These are phyloP conservation scores for Chlorociboria aeruginascens DNA, from an alignment of 495 filamentous ascomycete genomes.

Conservation along the genomic window DNA sequence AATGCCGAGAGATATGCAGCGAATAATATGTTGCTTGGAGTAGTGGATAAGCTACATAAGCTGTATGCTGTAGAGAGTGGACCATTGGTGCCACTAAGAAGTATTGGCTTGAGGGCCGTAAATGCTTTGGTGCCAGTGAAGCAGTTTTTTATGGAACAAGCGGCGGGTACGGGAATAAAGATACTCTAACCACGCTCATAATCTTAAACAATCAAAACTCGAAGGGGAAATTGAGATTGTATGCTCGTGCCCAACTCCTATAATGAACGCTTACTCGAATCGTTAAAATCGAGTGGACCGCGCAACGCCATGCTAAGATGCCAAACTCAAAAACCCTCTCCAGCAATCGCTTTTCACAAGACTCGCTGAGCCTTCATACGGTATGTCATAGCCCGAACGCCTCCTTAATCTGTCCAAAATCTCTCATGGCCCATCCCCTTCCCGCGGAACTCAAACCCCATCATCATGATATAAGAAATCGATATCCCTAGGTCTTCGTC, in stretches of 20 bases:
- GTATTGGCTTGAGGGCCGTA: slow-evolving; percentile 63
- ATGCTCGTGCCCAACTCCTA: too few species aligned
- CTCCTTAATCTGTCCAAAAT: background rate
- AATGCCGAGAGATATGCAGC: slow-evolving; percentile 62
- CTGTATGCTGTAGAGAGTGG: slow-evolving; percentile 67
- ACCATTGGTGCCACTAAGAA: slow-evolving; percentile 66
- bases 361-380: background rate
- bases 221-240: too few species aligned
- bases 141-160: slow-evolving; percentile 76
- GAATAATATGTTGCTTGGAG: slow-evolving; percentile 78
- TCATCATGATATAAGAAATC: slow-evolving; percentile 83
- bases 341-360: background rate
- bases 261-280: background rate
- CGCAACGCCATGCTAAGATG: slow-evolving; percentile 8
- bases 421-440: background rate
- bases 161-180: slow-evolving; percentile 50
- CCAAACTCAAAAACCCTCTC: background rate
- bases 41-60: slow-evolving; percentile 89
- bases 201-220: too few species aligned
- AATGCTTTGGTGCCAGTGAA: slow-evolving; percentile 72
- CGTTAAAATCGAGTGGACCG: background rate
- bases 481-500: slow-evolving; percentile 68
- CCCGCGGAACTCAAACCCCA: slow-evolving; percentile 44
- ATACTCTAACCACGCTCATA: slow-evolving; percentile 21
- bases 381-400: background rate